phyloP scores from a whole-genome alignment of 805 yeast species.

The Saturnispora sekii region DNA sequence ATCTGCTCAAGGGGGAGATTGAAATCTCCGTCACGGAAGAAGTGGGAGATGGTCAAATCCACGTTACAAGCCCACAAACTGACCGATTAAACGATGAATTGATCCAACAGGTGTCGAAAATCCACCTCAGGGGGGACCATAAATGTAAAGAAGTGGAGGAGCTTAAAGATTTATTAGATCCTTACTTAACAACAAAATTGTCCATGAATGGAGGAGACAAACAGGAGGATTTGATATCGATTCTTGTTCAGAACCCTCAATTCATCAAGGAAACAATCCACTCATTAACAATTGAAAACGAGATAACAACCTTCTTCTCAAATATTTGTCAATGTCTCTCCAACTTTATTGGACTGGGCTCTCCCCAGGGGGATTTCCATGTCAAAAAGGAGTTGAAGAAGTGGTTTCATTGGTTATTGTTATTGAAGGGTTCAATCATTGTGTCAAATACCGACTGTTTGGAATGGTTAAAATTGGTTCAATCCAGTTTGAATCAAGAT shows the following conservation, averaged over 20 bases:
- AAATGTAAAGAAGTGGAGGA: constrained; percentile 20
- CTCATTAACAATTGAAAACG: constrained; percentile 35
- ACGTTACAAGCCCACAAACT: constrained; percentile 1
- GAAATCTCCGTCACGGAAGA: constrained; percentile 20
- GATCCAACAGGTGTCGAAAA: too few species aligned
- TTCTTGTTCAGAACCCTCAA: constrained; percentile 24
- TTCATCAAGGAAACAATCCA: constrained; percentile 48
- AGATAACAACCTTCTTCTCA: constrained; percentile 36
- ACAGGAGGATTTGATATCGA: constrained; percentile 21
- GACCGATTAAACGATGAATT: constrained; percentile 5
- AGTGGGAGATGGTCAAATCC: constrained; percentile 2
- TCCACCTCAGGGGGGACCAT: not conserved
- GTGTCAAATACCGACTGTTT: constrained; percentile 42
- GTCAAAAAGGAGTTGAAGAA: constrained; percentile 11
- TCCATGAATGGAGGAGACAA: constrained; percentile 18
- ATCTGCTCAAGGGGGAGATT: constrained; percentile 18
- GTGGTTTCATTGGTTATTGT: constrained; percentile 80
- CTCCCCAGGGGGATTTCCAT: not conserved
- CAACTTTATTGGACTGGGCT: constrained; percentile 20
- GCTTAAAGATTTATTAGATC: constrained; percentile 17
- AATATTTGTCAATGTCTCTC: constrained; percentile 38
- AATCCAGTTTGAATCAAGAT: constrained; percentile 45
- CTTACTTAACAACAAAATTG: constrained; percentile 14
- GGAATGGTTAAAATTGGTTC: constrained; percentile 47
- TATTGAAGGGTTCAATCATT: constrained; percentile 59